Evolutionary conservation across 164 flowering plant species (phyloP).

Genomic region (Protea cynaroides): DNA sequence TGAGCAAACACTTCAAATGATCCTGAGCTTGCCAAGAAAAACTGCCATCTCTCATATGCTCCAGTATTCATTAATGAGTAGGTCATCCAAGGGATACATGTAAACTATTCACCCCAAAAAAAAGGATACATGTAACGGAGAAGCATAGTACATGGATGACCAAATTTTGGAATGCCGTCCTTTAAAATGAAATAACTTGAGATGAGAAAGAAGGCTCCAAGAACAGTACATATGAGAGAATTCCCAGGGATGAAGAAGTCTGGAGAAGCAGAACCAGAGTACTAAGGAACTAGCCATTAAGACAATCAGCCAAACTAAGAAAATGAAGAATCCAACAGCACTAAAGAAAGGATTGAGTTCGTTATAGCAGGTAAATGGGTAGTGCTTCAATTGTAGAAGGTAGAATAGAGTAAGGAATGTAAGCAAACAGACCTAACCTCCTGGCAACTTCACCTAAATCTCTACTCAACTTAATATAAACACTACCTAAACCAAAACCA

Average conservation of each 20-base stretch:
- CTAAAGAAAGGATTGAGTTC: constrained; percentile 70
- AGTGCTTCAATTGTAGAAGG: constrained; percentile 93
- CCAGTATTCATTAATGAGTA: constrained; percentile 81
- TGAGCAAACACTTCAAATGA: constrained; percentile 39
- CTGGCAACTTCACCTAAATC: constrained; percentile 69
- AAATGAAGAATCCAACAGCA: constrained; percentile 63
- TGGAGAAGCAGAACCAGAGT: constrained; percentile 77
- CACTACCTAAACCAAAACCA: constrained; percentile 79
- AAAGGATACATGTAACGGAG: constrained; percentile 73
- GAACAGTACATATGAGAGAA: constrained; percentile 74
- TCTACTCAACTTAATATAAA: constrained; percentile 49
- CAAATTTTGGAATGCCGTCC: constrained; percentile 81
- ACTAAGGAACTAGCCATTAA: constrained; percentile 90
- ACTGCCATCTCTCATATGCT: constrained; percentile 45
- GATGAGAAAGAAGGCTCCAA: constrained; percentile 90
- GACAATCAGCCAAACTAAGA: constrained; percentile 81
- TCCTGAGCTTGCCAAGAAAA: constrained; percentile 37
- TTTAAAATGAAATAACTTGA: constrained; percentile 95
- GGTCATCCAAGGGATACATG: constrained; percentile 75
- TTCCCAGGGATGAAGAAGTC: constrained; percentile 90
- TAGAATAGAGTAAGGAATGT: constrained; percentile 82
- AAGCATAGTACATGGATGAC: constrained; percentile 89
- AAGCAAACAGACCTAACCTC: constrained; percentile 83
- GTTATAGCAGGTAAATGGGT: constrained; percentile 86
- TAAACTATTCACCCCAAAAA: no score